Evolutionary conservation across 2,329 filamentous ascomycete genomes (phyloP), one percentile per base, ranked within the genome.

Genomic region (Colletotrichum spaethianum): DNA sequence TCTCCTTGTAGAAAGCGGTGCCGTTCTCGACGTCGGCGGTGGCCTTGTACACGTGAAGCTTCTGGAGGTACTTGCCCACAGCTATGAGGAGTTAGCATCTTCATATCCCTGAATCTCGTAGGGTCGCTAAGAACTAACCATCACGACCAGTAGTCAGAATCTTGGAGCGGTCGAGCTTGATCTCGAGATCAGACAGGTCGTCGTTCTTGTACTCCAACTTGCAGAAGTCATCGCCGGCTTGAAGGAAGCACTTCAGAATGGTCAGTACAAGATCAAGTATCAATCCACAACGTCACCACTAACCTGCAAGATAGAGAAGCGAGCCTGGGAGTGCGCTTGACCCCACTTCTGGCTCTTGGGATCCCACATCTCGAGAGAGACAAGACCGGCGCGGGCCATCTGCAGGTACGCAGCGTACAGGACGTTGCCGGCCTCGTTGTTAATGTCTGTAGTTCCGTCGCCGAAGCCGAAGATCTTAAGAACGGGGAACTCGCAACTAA

Each of bases 341-440:
- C 95, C 95, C 95, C 95, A 98, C 84, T 97, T 98, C 75, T 91
- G 88, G 77, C 89, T 92, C 84, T 95, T 95, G 7, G 95, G 95
- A 78, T 98, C 95, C 95, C 95, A 98, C 87, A 96, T 94, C 80
- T 98, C 96, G 28, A 98, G 88, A 1, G 95, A 93, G 7, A 92
- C 90, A 55, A 99, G 87, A 73, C 96, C 96, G n/a, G 95, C 94
- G 46, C 95, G 91, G 18, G 96, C 96, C 96, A 99, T 98, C 76
- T 92, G 91, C 12, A 99, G 89, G 81, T 98, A 99, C 2, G 93
- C 92, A 0, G 92, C 91, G 78, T 96, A 98, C 9, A 98, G 89
- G 8, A 99, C 91, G 78, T 98, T 93, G 53, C 95, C 95, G 12
- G 95, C 94, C 78, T 93, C 90, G 72, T 90, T 88, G 75, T 93